Percentiles rank a stretch among this genome's conserved stretches.
Conservation (phyloP, 2,329 filamentous ascomycete genomes). For the Hymenoscyphus occultus region DNA sequence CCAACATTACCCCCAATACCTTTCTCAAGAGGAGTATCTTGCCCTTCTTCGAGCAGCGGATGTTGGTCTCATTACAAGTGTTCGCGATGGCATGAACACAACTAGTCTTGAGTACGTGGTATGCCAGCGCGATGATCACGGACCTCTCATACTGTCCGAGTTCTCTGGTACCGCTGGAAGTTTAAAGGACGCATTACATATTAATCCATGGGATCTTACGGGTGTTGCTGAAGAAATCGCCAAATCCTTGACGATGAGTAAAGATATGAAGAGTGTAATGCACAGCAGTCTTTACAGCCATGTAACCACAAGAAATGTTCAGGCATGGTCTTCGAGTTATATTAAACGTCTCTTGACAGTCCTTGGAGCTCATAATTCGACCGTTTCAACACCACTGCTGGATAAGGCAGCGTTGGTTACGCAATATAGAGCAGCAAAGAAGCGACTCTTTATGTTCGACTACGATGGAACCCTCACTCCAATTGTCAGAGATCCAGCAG, state of each 20-base stretch:
- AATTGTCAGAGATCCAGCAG: constrained; percentile 87
- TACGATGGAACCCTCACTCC: constrained; percentile 96
- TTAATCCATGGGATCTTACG: constrained; percentile 91
- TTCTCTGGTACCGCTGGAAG: constrained; percentile 93
- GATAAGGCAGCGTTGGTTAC: constrained; percentile 70
- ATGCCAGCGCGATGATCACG: constrained; percentile 82
- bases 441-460: constrained; percentile 95
- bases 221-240: constrained; percentile 84
- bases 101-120: constrained; percentile 93
- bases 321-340: constrained; percentile 80
- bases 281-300: constrained; percentile 76
- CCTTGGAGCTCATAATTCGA: constrained; percentile 71
- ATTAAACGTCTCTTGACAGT: constrained; percentile 77
- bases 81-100: constrained; percentile 97
- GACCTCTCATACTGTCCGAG: constrained; percentile 89
- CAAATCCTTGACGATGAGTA: constrained; percentile 72
- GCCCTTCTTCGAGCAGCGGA: constrained; percentile 87
- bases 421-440: constrained; percentile 71
- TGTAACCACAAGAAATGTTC: constrained; percentile 81
- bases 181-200: constrained; percentile 82
- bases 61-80: constrained; percentile 90
- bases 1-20: constrained; percentile 91
- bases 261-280: constrained; percentile 62
- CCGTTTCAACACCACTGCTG: constrained; percentile 75
- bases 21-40: constrained; percentile 88